phyloP scores from a whole-genome alignment of 352 stramenopile genomes.

The Globisporangium ultimum region DNA sequence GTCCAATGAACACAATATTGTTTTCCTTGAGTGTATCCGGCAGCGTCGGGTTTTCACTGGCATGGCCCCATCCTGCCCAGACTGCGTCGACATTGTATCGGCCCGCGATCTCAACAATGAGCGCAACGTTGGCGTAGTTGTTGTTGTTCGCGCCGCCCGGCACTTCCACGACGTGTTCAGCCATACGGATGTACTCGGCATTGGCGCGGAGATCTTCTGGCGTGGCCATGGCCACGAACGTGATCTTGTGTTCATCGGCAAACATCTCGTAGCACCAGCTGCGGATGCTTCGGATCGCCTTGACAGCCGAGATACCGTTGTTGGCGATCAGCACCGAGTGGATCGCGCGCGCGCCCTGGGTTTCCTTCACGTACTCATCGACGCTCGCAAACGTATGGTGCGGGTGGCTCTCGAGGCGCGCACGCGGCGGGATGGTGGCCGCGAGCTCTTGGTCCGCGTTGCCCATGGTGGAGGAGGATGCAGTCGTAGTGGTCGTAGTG shows the following conservation, averaged over 20 bases:
- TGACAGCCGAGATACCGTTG: conserved; percentile 99
- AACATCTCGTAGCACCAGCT: conserved; percentile 99
- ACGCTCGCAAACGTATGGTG: conserved; percentile 86
- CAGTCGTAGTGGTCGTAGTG: background rate
- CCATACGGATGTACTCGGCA: conserved; percentile 99
- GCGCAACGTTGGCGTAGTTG: conserved; percentile 99
- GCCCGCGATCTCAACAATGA: conserved; percentile 98
- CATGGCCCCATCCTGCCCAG: conserved; percentile 99
- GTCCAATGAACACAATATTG: conserved; percentile 99
- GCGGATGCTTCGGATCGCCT: conserved; percentile 98
- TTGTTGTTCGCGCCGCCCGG: conserved; percentile 99
- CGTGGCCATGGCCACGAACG: conserved; percentile 99
- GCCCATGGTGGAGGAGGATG: conserved; percentile 1
- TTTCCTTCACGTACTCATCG: conserved; percentile 89
- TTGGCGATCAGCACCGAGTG: conserved; percentile 99
- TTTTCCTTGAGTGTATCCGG: conserved; percentile 92
- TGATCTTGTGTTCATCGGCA: conserved; percentile 90
- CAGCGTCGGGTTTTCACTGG: conserved; percentile 97
- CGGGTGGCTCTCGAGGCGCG: conserved; percentile 58
- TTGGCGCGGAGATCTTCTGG: conserved; percentile 99
- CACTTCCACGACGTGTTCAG: conserved; percentile 99
- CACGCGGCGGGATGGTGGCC: conserved; percentile 16
- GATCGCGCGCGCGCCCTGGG: conserved; percentile 90
- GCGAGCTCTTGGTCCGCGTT: conserved; percentile 1
- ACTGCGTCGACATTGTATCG: conserved; percentile 96